Evolutionary conservation across 2,329 filamentous ascomycete species (phyloP).

Genomic region (Fusarium transvaalense): DNA sequence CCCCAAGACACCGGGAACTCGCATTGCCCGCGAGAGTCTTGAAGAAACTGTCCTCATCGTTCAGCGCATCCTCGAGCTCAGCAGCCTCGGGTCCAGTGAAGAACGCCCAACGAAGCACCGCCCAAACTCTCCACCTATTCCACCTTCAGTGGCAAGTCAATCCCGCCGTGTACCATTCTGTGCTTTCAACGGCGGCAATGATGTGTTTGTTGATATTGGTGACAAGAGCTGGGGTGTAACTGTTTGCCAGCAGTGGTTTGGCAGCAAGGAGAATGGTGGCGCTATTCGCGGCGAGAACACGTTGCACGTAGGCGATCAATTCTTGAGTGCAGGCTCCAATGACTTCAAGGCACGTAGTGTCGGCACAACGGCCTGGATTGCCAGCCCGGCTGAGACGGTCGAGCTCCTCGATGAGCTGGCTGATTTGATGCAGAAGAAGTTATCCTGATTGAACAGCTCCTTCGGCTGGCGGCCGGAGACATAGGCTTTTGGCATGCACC

Average conservation of each 20-base stretch:
- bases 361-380: constrained; percentile 97
- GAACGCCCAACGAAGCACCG: constrained; percentile 48
- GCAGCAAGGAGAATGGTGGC: constrained; percentile 57
- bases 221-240: constrained; percentile 97
- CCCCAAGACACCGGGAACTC: constrained; percentile 70
- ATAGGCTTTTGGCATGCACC: not conserved
- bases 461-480: not conserved
- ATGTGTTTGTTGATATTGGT: constrained; percentile 98
- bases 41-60: constrained; percentile 97
- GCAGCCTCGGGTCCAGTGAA: constrained; percentile 63
- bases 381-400: constrained; percentile 90
- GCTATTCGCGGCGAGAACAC: constrained; percentile 79
- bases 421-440: constrained; percentile 61
- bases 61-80: constrained; percentile 90
- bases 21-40: constrained; percentile 86
- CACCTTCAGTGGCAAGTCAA: constrained; percentile 32
- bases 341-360: constrained; percentile 96
- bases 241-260: constrained; percentile 92
- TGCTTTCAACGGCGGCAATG: constrained; percentile 97
- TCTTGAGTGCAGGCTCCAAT: constrained; percentile 93
- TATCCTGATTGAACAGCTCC: constrained; percentile 39
- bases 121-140: constrained; percentile 34
- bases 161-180: constrained; percentile 80
- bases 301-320: constrained; percentile 96
- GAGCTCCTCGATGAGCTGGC: constrained; percentile 87